phyloP scores from a whole-genome alignment of 306 rosid species.

The Cucumis cinereus region DNA sequence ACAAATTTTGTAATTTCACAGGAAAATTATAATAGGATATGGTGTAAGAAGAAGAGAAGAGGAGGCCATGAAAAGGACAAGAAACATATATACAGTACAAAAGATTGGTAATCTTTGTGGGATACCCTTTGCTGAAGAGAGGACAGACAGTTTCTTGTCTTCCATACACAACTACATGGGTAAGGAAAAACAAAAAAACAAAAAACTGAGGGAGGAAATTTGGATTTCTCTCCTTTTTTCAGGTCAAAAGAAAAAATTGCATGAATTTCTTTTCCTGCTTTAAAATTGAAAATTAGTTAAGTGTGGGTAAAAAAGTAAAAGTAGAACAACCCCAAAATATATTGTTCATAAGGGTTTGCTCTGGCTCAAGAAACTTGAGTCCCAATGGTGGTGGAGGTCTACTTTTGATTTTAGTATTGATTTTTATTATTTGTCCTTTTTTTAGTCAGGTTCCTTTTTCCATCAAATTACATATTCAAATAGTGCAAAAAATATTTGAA shows the following conservation, averaged over 20 bases:
- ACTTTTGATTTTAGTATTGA: conserved; percentile 9
- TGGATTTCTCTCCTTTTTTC: not conserved
- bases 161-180: not conserved
- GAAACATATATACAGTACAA: not conserved
- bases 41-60: not conserved
- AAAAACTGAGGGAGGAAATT: not conserved
- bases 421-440: not conserved
- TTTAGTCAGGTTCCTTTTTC: not conserved
- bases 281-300: not conserved
- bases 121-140: conserved; percentile 4
- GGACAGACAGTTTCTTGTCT: conserved; percentile 11
- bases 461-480: not conserved
- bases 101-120: conserved; percentile 4
- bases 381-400: conserved; percentile 29
- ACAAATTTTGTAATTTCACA: not conserved
- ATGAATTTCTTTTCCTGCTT: not conserved
- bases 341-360: not conserved
- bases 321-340: not conserved
- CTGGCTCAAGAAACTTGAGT: conserved; percentile 28
- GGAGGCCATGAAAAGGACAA: conserved; percentile 26
- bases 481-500: not conserved
- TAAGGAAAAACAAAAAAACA: not conserved
- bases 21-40: not conserved
- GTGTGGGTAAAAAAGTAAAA: not conserved
- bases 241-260: not conserved